Base-by-base conservation (phyloP, 2,329 filamentous ascomycete species). In the Talaromyces verruculosus region DNA sequence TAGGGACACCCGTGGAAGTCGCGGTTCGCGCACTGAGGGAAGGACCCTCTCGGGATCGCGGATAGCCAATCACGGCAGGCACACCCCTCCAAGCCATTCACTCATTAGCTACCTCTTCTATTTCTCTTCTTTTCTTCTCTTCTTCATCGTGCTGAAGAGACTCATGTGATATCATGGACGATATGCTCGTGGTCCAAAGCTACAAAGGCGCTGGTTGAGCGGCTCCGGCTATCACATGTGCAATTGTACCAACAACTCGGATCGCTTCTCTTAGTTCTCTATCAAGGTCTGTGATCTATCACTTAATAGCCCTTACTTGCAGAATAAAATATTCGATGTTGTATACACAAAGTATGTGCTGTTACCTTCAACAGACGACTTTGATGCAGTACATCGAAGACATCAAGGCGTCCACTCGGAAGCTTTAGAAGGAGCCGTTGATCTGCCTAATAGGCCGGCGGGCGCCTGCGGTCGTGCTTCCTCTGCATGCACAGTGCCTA, bases 61-160 rank as follows among this genome's bases (percentile, higher is more conserved):
- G 61, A 47, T 65, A 68, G 69, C 78, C 78, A 80, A 80, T 80
- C 72, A 74, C 64, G 69, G 65, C 35, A 33, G 62, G 67, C 67
- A 68, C 67, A 71, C 74, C 74, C 76, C 76, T 77, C 77, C 76
- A 78, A 77, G 75, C 70, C 67, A 72, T 68, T 70, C 51, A 71
- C 74, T 62, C 74, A 77, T 72, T 77, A 74, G 76, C 64, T 66
- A 45, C 68, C 66, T 67, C 64, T 43, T 43, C 41, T 43, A 10
- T 43, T 8, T 8, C 41, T 67, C 11, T 47, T 5, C 5, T 30
- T 6, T 17, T 30, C 25, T 51, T 28, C 25, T 58, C 63, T 68
- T 64, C 61, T 67, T 22, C n/a, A 7, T 37, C 51, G 2, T 3
- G 25, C 30, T n/a, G 49, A 41, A 30, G 25, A 53, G 6, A 35